Conservation (phyloP, 495 filamentous ascomycete species). For the Physcia stellaris region DNA sequence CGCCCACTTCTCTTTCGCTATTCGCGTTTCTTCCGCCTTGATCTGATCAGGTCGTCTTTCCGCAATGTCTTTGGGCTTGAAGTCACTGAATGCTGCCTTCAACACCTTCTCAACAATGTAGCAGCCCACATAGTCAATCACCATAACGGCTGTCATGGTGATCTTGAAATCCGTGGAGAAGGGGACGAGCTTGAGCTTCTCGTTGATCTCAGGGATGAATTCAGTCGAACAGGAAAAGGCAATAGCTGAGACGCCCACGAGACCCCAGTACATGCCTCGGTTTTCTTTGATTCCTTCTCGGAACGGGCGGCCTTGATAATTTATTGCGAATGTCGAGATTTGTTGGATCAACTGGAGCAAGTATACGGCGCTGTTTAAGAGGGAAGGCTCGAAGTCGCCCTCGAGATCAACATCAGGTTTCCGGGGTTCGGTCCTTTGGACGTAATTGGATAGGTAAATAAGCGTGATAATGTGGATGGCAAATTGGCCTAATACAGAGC, state of each 20-base stretch:
- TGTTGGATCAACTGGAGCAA: conserved; percentile 97
- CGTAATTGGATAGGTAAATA: conserved; percentile 86
- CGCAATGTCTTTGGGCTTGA: conserved; percentile 88
- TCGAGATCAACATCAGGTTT: conserved; percentile 72
- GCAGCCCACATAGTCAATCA: conserved; percentile 78
- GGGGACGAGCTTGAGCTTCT: conserved; percentile 84
- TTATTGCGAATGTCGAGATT: conserved; percentile 98
- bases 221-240: conserved; percentile 96
- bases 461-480: conserved; percentile 89
- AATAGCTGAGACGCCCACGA: conserved; percentile 73
- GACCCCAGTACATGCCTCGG: conserved; percentile 93
- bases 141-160: conserved; percentile 73
- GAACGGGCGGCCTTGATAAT: conserved; percentile 98
- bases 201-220: conserved; percentile 89
- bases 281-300: conserved; percentile 92
- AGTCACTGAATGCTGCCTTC: conserved; percentile 82
- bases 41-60: conserved; percentile 75
- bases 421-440: conserved; percentile 66
- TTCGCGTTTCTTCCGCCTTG: conserved; percentile 55
- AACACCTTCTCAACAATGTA: conserved; percentile 79
- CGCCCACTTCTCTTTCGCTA: conserved; percentile 43
- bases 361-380: conserved; percentile 95
- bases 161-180: conserved; percentile 84
- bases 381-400: conserved; percentile 83
- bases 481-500: conserved; percentile 94